These are phyloP conservation scores for Exophiala calicioides DNA, from an alignment of 2,329 filamentous ascomycete genomes.

Conservation along the genomic window DNA sequence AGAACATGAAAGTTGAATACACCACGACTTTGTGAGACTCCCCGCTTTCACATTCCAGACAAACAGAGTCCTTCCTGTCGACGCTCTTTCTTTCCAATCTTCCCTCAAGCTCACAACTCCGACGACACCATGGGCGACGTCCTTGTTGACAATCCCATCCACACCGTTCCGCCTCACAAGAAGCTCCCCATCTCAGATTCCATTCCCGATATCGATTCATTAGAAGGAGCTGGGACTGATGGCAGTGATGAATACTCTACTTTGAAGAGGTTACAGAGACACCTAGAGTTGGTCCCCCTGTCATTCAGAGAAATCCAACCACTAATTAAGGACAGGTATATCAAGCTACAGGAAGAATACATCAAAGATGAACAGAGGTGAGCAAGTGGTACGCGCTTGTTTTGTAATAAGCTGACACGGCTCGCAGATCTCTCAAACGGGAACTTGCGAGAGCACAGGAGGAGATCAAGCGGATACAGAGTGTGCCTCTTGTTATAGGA, in stretches of 20 bases:
- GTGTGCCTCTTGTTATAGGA: slow-evolving; percentile 93
- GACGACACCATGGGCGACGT: slow-evolving; percentile 73
- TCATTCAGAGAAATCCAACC: neutral
- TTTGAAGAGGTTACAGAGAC: slow-evolving; percentile 93
- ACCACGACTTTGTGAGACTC: no score
- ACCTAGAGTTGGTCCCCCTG: slow-evolving; percentile 72
- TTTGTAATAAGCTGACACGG: slow-evolving; percentile 7
- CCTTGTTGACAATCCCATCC: slow-evolving; percentile 77
- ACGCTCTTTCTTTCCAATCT: neutral
- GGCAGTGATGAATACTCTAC: slow-evolving; percentile 90
- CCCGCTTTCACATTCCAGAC: no score
- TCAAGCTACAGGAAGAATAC: slow-evolving; percentile 98
- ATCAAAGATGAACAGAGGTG: slow-evolving; percentile 99
- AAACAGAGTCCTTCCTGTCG: neutral
- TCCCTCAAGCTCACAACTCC: neutral
- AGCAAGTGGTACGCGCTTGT: slow-evolving; percentile 17
- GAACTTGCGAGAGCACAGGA: slow-evolving; percentile 97
- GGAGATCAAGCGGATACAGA: slow-evolving; percentile 99
- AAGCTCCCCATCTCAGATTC: slow-evolving; percentile 73
- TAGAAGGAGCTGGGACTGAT: slow-evolving; percentile 80
- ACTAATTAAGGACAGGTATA: slow-evolving; percentile 63
- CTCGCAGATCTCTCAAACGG: slow-evolving; percentile 80
- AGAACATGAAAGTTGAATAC: no score
- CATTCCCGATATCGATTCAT: slow-evolving; percentile 85
- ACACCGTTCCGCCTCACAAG: slow-evolving; percentile 74